A percentile compares a stretch with the other conserved stretches of the same genome.
phyloP scores from a whole-genome alignment of 257 asterid genomes.

The Cordia subcordata region DNA sequence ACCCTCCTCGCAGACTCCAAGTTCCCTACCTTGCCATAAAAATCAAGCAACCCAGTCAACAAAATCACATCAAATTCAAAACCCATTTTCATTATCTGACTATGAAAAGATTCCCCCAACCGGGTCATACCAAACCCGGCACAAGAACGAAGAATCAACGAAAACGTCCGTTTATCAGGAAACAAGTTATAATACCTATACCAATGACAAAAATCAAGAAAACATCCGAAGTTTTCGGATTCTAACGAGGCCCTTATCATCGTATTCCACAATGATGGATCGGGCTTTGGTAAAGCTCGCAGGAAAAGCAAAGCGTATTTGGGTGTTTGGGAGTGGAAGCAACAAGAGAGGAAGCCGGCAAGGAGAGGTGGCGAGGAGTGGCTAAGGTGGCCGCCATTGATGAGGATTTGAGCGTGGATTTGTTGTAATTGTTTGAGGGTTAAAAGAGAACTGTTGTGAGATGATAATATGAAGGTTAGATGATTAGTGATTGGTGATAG shows the following conservation, averaged over 20 bases:
- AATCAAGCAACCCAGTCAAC: constrained; percentile 26
- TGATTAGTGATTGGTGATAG: constrained; percentile 7
- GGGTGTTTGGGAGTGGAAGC: constrained; percentile 10
- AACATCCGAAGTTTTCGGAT: constrained; percentile 3
- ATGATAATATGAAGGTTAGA: constrained; percentile 1
- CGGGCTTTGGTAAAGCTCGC: constrained; percentile 11
- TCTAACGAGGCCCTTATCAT: constrained; percentile 23
- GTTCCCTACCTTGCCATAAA: constrained; percentile 26
- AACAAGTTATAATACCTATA: constrained; percentile 15
- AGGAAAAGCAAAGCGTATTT: constrained; percentile 13
- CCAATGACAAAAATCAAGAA: constrained; percentile 18
- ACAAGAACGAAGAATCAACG: constrained; percentile 26
- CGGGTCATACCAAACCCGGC: constrained; percentile 1
- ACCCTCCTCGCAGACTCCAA: constrained; percentile 15
- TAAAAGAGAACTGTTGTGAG: background rate
- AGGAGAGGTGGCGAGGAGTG: constrained; percentile 8
- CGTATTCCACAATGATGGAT: constrained; percentile 18
- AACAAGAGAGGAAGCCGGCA: constrained; percentile 13
- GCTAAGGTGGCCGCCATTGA: constrained; percentile 19
- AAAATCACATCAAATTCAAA: constrained; percentile 25
- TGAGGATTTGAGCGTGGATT: constrained; percentile 28
- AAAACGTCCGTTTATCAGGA: constrained; percentile 11
- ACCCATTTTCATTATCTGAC: constrained; percentile 21
- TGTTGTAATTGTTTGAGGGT: constrained; percentile 14
- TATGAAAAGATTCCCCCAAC: constrained; percentile 23